Base-by-base conservation (phyloP, 345 rosid genomes). In the Corchorus capsularis region DNA sequence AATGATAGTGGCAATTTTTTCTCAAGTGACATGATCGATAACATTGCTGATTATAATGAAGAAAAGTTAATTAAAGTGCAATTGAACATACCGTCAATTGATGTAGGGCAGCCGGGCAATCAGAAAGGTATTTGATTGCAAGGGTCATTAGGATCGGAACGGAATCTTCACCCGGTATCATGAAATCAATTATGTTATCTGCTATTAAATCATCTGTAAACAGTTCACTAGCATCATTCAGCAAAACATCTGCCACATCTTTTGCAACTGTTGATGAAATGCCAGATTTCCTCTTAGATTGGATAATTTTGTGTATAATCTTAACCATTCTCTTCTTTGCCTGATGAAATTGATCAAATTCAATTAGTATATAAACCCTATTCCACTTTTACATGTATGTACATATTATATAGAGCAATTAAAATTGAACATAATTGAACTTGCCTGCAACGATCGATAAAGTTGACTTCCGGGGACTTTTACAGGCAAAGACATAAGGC, bases 121-220 rank as follows among this genome's bases (percentile, higher is more conserved):
- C 94, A 0, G 99, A 91, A 49, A 94, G 95, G 84, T 87, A 96
- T 77, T 92, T 92, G 5, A 91, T 77, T 50, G 99, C 95, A 0
- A 96, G 94, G 57, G 99, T 92, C 79, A 94, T 91, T 45, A 96
- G 97, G 74, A 96, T 82, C 0, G 99, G 99, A 19, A 96, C 99
- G 3, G 99, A 96, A 83, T 94, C 99, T 65, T 96, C 98, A 17
- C 99, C 99, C 0, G 99, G 99, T 17, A 96, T 96, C 97, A 96
- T 96, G 98, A 96, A 94, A 67, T 96, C 99, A 62, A 96, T 89
- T 87, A 96, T 83, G 79, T 96, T 96, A 75, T 83, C 91, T 10
- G 98, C 99, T 16, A 96, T 91, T 55, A 91, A 77, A 77, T 89
- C 93, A 60, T 91, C 89, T 13, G 92, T 87, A 43, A 96, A 80